phyloP scores from a whole-genome alignment of 2,329 filamentous ascomycete species.

The Chaetomiaceae sp. region DNA sequence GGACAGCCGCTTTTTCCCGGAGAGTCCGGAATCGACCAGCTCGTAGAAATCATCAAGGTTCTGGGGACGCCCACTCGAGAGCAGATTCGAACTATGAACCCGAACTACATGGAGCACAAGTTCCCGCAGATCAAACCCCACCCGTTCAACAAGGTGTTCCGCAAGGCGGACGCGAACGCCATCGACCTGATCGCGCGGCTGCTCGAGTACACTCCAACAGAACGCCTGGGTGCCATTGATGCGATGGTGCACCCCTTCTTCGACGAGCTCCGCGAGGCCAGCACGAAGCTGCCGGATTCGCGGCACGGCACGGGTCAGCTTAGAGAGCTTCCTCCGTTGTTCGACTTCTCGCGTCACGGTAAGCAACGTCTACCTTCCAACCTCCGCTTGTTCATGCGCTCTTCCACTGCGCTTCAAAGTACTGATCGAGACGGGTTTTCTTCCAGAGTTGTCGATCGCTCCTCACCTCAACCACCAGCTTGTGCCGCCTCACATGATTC shows the following conservation, averaged over 20 bases:
- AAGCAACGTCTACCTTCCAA: constrained; percentile 32
- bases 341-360: constrained; percentile 94
- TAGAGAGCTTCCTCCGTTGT: constrained; percentile 79
- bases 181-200: constrained; percentile 92
- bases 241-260: constrained; percentile 99
- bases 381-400: constrained; percentile 22
- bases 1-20: constrained; percentile 96
- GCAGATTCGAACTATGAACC: constrained; percentile 99
- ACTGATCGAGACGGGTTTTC: too few relatives aligned
- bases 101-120: constrained; percentile 99
- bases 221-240: constrained; percentile 86
- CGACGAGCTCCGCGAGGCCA: constrained; percentile 89
- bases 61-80: constrained; percentile 93
- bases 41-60: constrained; percentile 99
- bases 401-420: too few relatives aligned
- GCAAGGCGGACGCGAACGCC: constrained; percentile 86
- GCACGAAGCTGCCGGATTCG: constrained; percentile 86
- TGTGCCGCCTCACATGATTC: constrained; percentile 75
- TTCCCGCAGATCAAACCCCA: constrained; percentile 99
- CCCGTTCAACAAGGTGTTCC: constrained; percentile 98
- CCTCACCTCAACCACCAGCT: constrained; percentile 81
- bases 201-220: constrained; percentile 94
- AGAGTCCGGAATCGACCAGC: constrained; percentile 95
- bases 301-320: constrained; percentile 75
- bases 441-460: constrained; percentile 86